Conservation (phyloP, 768 basidiomycete species). For the Daedalea quercina region DNA sequence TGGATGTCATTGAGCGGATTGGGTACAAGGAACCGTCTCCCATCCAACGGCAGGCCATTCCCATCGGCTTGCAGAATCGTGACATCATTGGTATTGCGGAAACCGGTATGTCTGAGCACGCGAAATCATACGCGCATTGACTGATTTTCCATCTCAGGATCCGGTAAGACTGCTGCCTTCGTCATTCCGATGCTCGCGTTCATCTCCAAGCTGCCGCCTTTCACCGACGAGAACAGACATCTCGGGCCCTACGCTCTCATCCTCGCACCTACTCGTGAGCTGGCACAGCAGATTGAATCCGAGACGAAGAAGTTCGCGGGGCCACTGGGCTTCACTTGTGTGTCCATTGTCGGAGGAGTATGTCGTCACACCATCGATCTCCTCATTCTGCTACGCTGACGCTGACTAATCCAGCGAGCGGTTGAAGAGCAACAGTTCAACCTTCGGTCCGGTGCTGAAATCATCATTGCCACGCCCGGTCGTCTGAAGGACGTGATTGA, state of each 20-base stretch:
- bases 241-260: constrained; percentile 92
- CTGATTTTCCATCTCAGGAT: constrained; percentile 46
- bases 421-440: constrained; percentile 99
- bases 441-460: constrained; percentile 95
- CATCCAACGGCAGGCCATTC: constrained; percentile 97
- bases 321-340: constrained; percentile 87
- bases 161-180: constrained; percentile 97
- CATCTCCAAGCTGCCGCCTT: constrained; percentile 77
- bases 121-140: not conserved
- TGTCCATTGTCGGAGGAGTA: constrained; percentile 97
- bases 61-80: constrained; percentile 94
- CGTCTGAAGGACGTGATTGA: constrained; percentile 98
- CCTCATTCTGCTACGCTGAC: not conserved
- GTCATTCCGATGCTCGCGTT: constrained; percentile 98
- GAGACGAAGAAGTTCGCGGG: constrained; percentile 90
- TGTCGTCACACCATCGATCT: constrained; percentile 22
- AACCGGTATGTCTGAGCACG: constrained; percentile 56
- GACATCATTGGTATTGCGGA: constrained; percentile 99
- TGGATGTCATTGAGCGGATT: constrained; percentile 82
- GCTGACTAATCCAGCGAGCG: constrained; percentile 46
- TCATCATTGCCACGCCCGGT: constrained; percentile 97
- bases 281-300: constrained; percentile 94
- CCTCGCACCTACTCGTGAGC: constrained; percentile 93
- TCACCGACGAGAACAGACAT: constrained; percentile 91
- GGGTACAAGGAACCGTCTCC: constrained; percentile 97